These are phyloP conservation scores for Trichoderma koningii DNA, from an alignment of 2,329 filamentous ascomycete species.

Conservation along the genomic window DNA sequence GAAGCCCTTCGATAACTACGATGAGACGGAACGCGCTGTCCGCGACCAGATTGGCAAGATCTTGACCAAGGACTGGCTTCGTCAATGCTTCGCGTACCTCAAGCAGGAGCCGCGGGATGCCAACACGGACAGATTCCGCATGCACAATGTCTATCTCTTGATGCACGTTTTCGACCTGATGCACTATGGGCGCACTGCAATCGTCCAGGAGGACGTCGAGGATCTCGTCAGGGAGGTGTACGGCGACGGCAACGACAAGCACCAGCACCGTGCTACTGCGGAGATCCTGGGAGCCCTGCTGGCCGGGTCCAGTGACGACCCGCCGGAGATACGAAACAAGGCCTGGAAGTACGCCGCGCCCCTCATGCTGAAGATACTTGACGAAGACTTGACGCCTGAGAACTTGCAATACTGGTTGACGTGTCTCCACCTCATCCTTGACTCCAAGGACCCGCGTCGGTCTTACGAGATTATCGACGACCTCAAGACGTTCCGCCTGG, in stretches of 20 bases:
- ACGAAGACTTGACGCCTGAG: conserved; percentile 91
- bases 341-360: conserved; percentile 92
- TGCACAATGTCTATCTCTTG: conserved; percentile 82
- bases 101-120: conserved; percentile 93
- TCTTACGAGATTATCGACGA: conserved; percentile 83
- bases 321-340: conserved; percentile 68
- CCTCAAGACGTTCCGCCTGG: conserved; percentile 81
- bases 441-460: conserved; percentile 85
- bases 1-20: conserved; percentile 68
- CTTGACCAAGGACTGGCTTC: conserved; percentile 82
- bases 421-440: conserved; percentile 85
- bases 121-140: conserved; percentile 81
- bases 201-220: conserved; percentile 85
- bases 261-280: conserved; percentile 92
- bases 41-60: conserved; percentile 78
- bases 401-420: conserved; percentile 95
- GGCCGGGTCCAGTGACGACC: conserved; percentile 76
- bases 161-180: conserved; percentile 90
- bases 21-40: conserved; percentile 73
- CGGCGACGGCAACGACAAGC: conserved; percentile 92
- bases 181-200: conserved; percentile 73
- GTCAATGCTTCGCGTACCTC: conserved; percentile 84
- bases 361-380: conserved; percentile 80
- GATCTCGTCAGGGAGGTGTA: conserved; percentile 76
- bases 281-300: conserved; percentile 90